A percentile compares a stretch with the other conserved stretches of the same genome.
Evolutionary conservation across 768 basidiomycete species (phyloP).

Genomic region (Calocera cornea): DNA sequence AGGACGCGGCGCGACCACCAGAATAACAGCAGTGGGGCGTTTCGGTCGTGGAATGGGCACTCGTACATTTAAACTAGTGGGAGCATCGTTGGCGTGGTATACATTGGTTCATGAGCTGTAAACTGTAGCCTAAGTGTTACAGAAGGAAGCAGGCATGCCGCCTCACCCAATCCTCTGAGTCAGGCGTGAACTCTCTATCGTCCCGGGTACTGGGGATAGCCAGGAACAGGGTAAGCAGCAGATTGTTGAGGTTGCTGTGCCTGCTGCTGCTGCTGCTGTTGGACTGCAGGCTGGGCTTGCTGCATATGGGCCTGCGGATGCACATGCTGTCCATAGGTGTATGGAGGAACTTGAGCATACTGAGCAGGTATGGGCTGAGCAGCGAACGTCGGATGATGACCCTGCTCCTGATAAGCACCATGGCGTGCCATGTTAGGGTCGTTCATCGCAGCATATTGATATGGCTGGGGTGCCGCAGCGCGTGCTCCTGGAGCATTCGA

Average conservation of each 20-base stretch:
- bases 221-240: background rate
- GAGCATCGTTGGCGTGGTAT: too few species aligned
- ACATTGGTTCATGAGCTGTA: too few species aligned
- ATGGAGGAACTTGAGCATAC: background rate
- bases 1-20: too few species aligned
- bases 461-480: slow-evolving; percentile 10
- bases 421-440: slow-evolving; percentile 10
- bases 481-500: slow-evolving; percentile 37
- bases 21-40: too few species aligned
- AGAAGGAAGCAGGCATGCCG: too few species aligned
- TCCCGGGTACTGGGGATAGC: background rate
- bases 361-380: background rate
- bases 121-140: too few species aligned
- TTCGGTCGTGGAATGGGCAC: too few species aligned
- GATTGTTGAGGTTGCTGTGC: slow-evolving; percentile 26
- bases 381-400: slow-evolving; percentile 9
- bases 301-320: slow-evolving; percentile 37
- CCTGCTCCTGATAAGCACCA: slow-evolving; percentile 14
- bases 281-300: slow-evolving; percentile 22
- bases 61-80: too few species aligned
- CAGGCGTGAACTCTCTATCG: background rate
- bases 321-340: slow-evolving; percentile 22
- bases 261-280: slow-evolving; percentile 26
- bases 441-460: slow-evolving; percentile 3
- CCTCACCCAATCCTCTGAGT: too few species aligned